Conservation (phyloP, 1,139 yeast species). For the Saccharomyces uvarum region DNA sequence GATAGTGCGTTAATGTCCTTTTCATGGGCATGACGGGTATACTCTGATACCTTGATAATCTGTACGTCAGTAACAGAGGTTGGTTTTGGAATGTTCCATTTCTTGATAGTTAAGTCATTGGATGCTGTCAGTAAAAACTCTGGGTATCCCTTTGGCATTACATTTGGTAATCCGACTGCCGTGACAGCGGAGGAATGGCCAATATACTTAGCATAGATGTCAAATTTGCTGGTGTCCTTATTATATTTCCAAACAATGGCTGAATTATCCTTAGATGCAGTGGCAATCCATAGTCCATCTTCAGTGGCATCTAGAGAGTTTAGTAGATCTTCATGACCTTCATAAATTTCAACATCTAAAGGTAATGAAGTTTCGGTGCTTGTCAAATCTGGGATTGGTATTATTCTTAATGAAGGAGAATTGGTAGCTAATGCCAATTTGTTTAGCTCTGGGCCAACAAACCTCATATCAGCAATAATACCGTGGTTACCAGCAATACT, state of each 20-base stretch:
- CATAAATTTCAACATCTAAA: slow-evolving; percentile 54
- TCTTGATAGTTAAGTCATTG: slow-evolving; percentile 80
- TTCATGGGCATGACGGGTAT: slow-evolving; percentile 93
- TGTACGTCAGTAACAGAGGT: slow-evolving; percentile 10
- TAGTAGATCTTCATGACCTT: slow-evolving; percentile 81
- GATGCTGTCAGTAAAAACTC: slow-evolving; percentile 77
- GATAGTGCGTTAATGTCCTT: slow-evolving; percentile 89
- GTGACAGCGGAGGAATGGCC: slow-evolving; percentile 89
- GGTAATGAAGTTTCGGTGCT: slow-evolving; percentile 33
- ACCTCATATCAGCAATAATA: slow-evolving; percentile 80
- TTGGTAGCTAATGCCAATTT: slow-evolving; percentile 81
- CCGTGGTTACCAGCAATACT: slow-evolving; percentile 91
- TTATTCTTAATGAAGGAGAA: slow-evolving; percentile 79
- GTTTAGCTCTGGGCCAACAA: slow-evolving; percentile 56
- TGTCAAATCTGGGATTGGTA: slow-evolving; percentile 38
- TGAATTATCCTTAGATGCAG: slow-evolving; percentile 86
- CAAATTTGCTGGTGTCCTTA: slow-evolving; percentile 38
- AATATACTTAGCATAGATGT: slow-evolving; percentile 51
- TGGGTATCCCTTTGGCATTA: slow-evolving; percentile 48
- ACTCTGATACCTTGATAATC: slow-evolving; percentile 49
- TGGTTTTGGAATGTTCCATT: slow-evolving; percentile 66
- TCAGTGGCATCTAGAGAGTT: slow-evolving; percentile 68
- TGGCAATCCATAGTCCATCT: slow-evolving; percentile 83
- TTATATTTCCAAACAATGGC: slow-evolving; percentile 75
- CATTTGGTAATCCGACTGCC: slow-evolving; percentile 68